Evolutionary conservation across 2,329 filamentous ascomycete species (phyloP).

Genomic region (Colletotrichum lupini): DNA sequence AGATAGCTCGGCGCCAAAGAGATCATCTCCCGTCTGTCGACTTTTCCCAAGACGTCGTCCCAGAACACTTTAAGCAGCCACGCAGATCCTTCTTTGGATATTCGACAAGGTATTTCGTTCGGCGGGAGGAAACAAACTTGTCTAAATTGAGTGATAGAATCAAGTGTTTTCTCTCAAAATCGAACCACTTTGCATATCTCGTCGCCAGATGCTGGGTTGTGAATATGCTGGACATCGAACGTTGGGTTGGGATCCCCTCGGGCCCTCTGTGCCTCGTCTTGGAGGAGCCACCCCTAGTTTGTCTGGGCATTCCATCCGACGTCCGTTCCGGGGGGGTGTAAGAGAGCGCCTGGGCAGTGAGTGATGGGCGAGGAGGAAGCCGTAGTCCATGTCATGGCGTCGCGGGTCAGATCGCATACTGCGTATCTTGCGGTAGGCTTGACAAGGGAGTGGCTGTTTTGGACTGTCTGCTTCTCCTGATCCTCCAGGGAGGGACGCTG

Average conservation of each 20-base stretch:
- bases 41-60: constrained; percentile 8
- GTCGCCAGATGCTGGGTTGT: constrained; percentile 38
- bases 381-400: constrained; percentile 28
- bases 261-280: constrained; percentile 24
- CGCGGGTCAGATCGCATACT: constrained; percentile 33
- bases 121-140: constrained; percentile 32
- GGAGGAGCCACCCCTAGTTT: constrained; percentile 22
- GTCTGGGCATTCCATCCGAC: constrained; percentile 34
- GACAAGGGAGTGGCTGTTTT: constrained; percentile 28
- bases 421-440: constrained; percentile 24
- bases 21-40: constrained; percentile 20
- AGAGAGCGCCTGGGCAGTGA: constrained; percentile 26
- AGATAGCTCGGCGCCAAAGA: not conserved
- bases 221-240: constrained; percentile 40
- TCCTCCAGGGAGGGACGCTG: constrained; percentile 19
- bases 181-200: constrained; percentile 42
- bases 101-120: constrained; percentile 18
- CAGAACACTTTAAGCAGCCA: constrained; percentile 22
- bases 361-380: constrained; percentile 22
- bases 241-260: constrained; percentile 38
- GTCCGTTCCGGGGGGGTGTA: constrained; percentile 28
- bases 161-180: constrained; percentile 43
- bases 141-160: constrained; percentile 36
- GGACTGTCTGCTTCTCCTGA: constrained; percentile 17
- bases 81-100: constrained; percentile 28